A percentile compares a stretch with the other conserved stretches of the same genome.
These are phyloP conservation scores for Orbilia oligospora DNA, from an alignment of 2,329 filamentous ascomycete species.

Conservation along the genomic window DNA sequence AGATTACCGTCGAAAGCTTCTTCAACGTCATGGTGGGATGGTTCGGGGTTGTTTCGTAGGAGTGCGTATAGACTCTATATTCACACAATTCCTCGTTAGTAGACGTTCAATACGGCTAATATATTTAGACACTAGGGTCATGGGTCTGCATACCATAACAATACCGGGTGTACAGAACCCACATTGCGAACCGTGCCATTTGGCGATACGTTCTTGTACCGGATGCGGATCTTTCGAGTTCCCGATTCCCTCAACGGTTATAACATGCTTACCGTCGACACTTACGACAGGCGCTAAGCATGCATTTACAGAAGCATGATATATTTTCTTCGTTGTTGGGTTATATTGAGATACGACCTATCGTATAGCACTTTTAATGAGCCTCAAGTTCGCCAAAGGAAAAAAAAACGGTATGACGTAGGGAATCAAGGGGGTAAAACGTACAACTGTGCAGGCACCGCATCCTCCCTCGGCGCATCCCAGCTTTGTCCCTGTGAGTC, in stretches of 20 bases:
- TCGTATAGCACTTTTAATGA: conserved; percentile 40
- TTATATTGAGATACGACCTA: conserved; percentile 90
- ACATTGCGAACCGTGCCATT: conserved; percentile 92
- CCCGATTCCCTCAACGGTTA: conserved; percentile 96
- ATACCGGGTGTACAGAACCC: conserved; percentile 98
- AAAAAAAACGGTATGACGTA: not conserved
- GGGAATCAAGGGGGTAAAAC: conserved; percentile 62
- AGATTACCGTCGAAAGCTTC: conserved; percentile 98
- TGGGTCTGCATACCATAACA: conserved; percentile 76
- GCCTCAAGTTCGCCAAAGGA: not conserved
- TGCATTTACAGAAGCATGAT: conserved; percentile 96
- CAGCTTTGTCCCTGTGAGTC: conserved; percentile 94
- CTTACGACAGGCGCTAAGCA: conserved; percentile 93
- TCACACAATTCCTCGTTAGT: not conserved
- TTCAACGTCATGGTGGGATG: conserved; percentile 86
- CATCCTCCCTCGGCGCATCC: conserved; percentile 97
- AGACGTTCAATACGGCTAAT: not conserved
- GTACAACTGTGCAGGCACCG: conserved; percentile 90
- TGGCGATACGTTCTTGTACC: conserved; percentile 89
- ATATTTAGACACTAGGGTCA: not conserved
- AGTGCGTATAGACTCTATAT: conserved; percentile 87
- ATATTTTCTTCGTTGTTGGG: conserved; percentile 90
- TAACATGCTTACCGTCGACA: conserved; percentile 96
- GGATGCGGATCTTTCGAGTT: conserved; percentile 89
- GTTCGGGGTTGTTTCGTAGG: conserved; percentile 83